phyloP scores from a whole-genome alignment of 306 rosid genomes.

The Quercus cerris region DNA sequence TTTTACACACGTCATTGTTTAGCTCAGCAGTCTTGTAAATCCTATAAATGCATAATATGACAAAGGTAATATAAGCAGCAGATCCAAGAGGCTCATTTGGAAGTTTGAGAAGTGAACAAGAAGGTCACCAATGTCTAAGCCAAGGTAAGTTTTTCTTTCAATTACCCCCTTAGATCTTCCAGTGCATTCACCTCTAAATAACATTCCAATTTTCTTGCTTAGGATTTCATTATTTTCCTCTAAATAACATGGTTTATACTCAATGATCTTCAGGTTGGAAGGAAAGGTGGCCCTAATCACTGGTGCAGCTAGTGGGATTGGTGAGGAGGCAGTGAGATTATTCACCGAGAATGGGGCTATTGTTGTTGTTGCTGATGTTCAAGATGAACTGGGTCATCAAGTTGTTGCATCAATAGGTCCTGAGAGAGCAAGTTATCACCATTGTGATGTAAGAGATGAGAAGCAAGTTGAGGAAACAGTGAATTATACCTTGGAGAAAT shows the following conservation, averaged over 20 bases:
- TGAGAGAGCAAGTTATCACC: constrained; percentile 51
- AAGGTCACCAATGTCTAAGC: constrained; percentile 39
- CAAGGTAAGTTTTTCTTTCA: constrained; percentile 34
- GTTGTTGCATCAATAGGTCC: constrained; percentile 50
- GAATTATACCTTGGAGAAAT: constrained; percentile 45
- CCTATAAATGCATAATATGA: constrained; percentile 4
- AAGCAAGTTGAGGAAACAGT: constrained; percentile 60
- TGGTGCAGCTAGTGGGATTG: constrained; percentile 89
- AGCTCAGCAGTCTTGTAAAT: not conserved
- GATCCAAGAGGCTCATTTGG: constrained; percentile 35
- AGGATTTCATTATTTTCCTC: not conserved
- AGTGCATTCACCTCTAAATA: not conserved
- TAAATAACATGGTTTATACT: not conserved
- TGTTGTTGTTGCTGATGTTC: constrained; percentile 66
- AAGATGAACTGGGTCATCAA: constrained; percentile 65
- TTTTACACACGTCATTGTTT: not conserved
- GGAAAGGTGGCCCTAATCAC: constrained; percentile 85
- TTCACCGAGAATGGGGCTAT: constrained; percentile 67
- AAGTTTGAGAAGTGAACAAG: constrained; percentile 35
- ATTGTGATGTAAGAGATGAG: constrained; percentile 83
- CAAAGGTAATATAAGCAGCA: constrained; percentile 10
- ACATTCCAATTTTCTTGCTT: not conserved
- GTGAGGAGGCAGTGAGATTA: constrained; percentile 62
- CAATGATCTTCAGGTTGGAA: constrained; percentile 44
- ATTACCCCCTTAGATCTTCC: constrained; percentile 11